A percentile compares a stretch with the other conserved stretches of the same genome.
Evolutionary conservation across 2,329 filamentous ascomycete species (phyloP).

Genomic region (Cytospora piceicola): DNA sequence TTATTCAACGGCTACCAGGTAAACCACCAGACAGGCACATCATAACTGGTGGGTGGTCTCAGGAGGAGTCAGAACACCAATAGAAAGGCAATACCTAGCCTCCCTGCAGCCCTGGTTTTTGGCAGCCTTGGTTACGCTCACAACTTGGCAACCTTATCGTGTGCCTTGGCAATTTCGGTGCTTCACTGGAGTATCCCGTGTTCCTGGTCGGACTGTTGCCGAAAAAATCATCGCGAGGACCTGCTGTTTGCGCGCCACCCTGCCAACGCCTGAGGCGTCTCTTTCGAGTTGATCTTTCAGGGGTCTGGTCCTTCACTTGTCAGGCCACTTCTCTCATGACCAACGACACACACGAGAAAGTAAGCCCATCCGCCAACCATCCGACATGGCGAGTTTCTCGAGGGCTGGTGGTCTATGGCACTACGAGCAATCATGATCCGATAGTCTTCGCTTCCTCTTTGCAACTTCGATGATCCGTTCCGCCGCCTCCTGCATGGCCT

Average conservation of each 20-base stretch:
- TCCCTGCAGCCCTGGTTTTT: neutral
- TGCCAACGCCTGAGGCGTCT: constrained; percentile 6
- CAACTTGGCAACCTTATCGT: neutral
- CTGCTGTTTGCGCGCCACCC: constrained; percentile 8
- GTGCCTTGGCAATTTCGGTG: neutral
- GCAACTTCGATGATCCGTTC: neutral
- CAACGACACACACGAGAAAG: neutral
- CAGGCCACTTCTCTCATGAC: constrained; percentile 28
- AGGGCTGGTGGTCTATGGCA: neutral
- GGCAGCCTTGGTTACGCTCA: neutral
- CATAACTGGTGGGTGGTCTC: neutral
- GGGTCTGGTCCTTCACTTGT: constrained; percentile 4
- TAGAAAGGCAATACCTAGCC: neutral
- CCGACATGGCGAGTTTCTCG: neutral
- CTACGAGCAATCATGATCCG: neutral
- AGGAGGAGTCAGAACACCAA: neutral
- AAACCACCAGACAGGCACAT: neutral
- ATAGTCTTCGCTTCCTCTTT: neutral
- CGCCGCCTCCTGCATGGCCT: neutral
- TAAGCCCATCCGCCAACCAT: neutral
- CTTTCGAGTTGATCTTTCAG: neutral
- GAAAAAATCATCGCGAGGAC: constrained; percentile 17
- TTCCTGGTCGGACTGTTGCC: constrained; percentile 8
- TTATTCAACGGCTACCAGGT: neutral
- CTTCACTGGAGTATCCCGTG: neutral